Base-by-base conservation (phyloP, 75 land plant species). In the Chamaecyparis obtusa region DNA sequence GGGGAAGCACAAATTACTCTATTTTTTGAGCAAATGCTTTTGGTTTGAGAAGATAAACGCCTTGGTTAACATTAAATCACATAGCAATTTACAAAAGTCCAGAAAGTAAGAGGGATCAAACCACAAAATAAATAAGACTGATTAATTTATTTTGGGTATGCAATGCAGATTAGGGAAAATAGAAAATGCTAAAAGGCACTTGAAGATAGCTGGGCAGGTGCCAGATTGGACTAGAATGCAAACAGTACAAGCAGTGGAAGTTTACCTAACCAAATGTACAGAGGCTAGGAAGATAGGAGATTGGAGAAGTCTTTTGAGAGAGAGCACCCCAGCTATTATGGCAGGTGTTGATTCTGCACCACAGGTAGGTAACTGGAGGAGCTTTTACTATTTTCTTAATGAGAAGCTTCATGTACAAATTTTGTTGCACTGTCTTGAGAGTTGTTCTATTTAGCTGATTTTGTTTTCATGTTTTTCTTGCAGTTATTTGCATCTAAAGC, bases 261-360 rank as follows among this genome's bases (percentile, higher is more conserved):
- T 71, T 83, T 93, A 96, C 88, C 77, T 97, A 19, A 86, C 35
- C 79, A 90, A 85, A 83, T 98, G 96, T 78, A 78, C 85, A n/a
- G 95, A 95, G 84, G 93, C 96, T 33, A 91, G 97, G 49, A 97
- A 93, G 82, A 44, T 86, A 35, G 89, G 88, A 35, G 96, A 95
- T 79, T 98, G 99, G 99, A 91, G 91, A 64, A 90, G 88, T 57
- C 92, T 90, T 19, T 83, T 98, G 56, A 92, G 92, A 86, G 99
- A 98, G 90, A 89, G 89, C 85, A 96, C 94, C 88, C 95, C 93
- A 44, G 97, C 99, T 13, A 91, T 95, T 49, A 88, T 91, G 48
- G 90, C 92, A 79, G 99, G 99, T 11, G 99, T 95, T 35, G 99
- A 98, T 87, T 89, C 92, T 81, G 95, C 94, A 78, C 95, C 92